Conservation (phyloP, 2,329 filamentous ascomycete genomes). For the Pseudogymnoascus sp. region DNA sequence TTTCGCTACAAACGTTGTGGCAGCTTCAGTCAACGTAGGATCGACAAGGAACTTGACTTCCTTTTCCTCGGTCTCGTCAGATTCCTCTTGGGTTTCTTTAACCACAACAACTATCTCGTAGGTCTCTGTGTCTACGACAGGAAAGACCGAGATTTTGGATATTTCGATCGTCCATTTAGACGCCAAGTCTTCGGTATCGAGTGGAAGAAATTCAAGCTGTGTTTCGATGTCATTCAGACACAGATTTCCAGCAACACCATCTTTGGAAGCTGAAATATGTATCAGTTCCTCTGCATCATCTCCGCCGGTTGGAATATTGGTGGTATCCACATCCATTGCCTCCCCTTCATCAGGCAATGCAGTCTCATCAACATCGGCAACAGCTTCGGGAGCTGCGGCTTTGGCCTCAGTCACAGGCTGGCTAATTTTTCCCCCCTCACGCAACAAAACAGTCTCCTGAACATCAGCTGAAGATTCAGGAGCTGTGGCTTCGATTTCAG, state of each 20-base stretch:
- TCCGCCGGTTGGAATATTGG: neutral
- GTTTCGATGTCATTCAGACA: neutral
- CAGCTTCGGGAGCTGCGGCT: constrained; percentile 12
- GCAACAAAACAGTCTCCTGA: neutral
- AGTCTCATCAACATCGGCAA: constrained; percentile 17
- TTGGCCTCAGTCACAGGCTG: constrained; percentile 18
- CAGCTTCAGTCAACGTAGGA: constrained; percentile 15
- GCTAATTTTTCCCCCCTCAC: neutral
- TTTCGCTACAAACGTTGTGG: constrained; percentile 23
- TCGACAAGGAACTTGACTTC: constrained; percentile 22
- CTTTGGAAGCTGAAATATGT: neutral
- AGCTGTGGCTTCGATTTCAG: constrained; percentile 16
- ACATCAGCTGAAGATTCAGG: neutral
- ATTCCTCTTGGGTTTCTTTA: neutral
- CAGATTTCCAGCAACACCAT: constrained; percentile 6
- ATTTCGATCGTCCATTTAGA: neutral
- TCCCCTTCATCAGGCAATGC: constrained; percentile 22
- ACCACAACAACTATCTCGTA: neutral
- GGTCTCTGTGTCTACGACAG: neutral
- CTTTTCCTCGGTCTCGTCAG: constrained; percentile 3
- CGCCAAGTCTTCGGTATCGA: neutral
- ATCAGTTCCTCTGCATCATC: neutral
- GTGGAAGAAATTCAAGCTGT: neutral
- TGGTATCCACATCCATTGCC: constrained; percentile 25
- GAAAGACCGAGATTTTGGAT: neutral